Evolutionary conservation across 2,329 filamentous ascomycete genomes (phyloP).

Genomic region (Aspergillus caelatus): DNA sequence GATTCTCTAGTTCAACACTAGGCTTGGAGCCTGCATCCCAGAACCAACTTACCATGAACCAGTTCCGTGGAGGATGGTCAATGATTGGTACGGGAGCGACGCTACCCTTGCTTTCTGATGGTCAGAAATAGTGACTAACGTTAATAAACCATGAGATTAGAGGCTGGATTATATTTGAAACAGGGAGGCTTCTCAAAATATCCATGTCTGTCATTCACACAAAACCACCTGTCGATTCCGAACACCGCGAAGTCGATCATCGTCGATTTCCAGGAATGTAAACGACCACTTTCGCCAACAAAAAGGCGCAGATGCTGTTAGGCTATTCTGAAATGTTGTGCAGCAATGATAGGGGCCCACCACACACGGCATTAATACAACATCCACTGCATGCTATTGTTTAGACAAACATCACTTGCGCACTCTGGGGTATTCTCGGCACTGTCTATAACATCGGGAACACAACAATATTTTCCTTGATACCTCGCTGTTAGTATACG

Average conservation of each 20-base stretch:
- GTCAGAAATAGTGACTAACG: neutral
- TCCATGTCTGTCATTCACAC: neutral
- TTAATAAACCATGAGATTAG: constrained; percentile 1
- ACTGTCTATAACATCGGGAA: neutral
- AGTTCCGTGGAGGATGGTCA: neutral
- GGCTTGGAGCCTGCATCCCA: neutral
- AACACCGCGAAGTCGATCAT: constrained; percentile 3
- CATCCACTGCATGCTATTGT: constrained; percentile 4
- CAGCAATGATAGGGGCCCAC: constrained; percentile 13
- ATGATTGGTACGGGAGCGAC: neutral
- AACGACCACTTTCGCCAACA: constrained; percentile 10
- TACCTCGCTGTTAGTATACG: neutral
- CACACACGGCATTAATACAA: constrained; percentile 13
- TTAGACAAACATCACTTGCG: neutral
- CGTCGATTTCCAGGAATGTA: constrained; percentile 8
- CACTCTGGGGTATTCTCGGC: neutral
- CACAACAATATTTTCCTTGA: neutral
- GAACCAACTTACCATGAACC: neutral
- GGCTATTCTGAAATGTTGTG: constrained; percentile 11
- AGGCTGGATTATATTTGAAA: neutral
- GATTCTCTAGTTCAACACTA: neutral
- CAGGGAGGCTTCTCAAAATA: neutral
- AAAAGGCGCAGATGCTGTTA: constrained; percentile 1
- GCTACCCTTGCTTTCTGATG: constrained; percentile 1
- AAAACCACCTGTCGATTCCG: neutral